phyloP scores from a whole-genome alignment of 2,329 filamentous ascomycete genomes.

The Ophiocordyceps unilateralis region DNA sequence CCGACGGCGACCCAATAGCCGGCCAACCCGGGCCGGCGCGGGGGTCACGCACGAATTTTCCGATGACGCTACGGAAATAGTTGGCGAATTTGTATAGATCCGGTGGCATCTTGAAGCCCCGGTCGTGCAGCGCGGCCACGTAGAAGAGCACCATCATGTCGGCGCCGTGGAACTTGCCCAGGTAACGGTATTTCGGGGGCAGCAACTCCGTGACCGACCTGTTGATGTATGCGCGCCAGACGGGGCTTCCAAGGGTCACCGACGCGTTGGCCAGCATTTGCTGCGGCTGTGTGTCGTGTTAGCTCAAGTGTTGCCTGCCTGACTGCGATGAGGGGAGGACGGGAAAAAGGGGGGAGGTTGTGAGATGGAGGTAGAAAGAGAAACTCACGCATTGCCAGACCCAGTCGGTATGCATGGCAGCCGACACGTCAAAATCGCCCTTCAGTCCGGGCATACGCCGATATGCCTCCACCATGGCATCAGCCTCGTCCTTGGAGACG shows the following conservation, averaged over 20 bases:
- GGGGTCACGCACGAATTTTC: slow-evolving; percentile 9
- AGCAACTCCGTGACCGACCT: slow-evolving; percentile 7
- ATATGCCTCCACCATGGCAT: slow-evolving; percentile 7
- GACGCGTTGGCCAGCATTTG: slow-evolving; percentile 8
- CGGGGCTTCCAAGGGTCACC: slow-evolving; percentile 5
- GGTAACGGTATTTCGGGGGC: slow-evolving; percentile 6
- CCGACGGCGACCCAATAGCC: slow-evolving; percentile 6
- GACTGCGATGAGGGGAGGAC: neutral
- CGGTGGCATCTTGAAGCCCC: slow-evolving; percentile 5
- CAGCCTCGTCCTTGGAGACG: slow-evolving; percentile 2
- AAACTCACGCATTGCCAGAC: slow-evolving; percentile 10
- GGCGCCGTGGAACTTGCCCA: slow-evolving; percentile 11
- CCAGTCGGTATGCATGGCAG: slow-evolving; percentile 11
- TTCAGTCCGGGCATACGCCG: slow-evolving; percentile 1
- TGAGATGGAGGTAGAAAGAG: neutral
- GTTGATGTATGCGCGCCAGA: slow-evolving; percentile 13
- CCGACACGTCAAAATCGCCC: slow-evolving; percentile 9
- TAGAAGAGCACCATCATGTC: slow-evolving; percentile 10
- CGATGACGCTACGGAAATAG: slow-evolving; percentile 9
- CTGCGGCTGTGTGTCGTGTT: slow-evolving; percentile 10
- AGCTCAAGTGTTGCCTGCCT: neutral
- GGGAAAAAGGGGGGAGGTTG: neutral
- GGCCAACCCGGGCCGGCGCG: slow-evolving; percentile 10
- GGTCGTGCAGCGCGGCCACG: slow-evolving; percentile 3
- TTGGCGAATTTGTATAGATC: slow-evolving; percentile 8